These are phyloP conservation scores for Cladobotryum mycophilum DNA, from an alignment of 2,329 filamentous ascomycete species.

Conservation along the genomic window DNA sequence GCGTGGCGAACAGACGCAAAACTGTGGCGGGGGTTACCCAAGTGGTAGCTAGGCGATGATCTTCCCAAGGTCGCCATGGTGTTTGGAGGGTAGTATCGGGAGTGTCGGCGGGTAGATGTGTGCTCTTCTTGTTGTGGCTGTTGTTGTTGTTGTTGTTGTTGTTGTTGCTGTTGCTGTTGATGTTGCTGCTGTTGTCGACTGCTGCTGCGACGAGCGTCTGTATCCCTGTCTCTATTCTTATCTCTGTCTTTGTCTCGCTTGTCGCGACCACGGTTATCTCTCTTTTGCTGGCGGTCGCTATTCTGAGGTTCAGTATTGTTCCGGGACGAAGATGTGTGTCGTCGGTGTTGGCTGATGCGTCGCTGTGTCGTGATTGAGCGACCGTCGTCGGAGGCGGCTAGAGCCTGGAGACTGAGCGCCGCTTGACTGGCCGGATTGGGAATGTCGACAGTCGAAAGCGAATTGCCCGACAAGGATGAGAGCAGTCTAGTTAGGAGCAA, in stretches of 20 bases:
- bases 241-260: neutral
- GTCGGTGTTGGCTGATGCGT: constrained; percentile 3
- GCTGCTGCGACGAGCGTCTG: no score
- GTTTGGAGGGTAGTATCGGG: constrained; percentile 5
- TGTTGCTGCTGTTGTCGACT: neutral
- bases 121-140: constrained; percentile 3
- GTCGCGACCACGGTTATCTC: neutral
- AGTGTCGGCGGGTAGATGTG: neutral
- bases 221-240: neutral
- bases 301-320: neutral
- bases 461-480: constrained; percentile 7
- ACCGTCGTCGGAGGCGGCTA: constrained; percentile 2
- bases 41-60: constrained; percentile 20
- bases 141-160: constrained; percentile 8
- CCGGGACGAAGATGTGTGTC: neutral
- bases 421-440: constrained; percentile 1
- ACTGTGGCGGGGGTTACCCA: constrained; percentile 38
- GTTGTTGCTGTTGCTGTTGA: neutral
- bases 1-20: constrained; percentile 42
- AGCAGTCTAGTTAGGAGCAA: constrained; percentile 6
- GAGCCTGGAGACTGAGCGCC: neutral
- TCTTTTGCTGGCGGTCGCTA: neutral
- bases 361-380: constrained; percentile 2
- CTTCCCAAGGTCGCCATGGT: constrained; percentile 20
- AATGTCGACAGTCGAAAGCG: constrained; percentile 9